Evolutionary conservation across 2,329 filamentous ascomycete genomes (phyloP), one percentile per base, ranked within the genome.

Genomic region (Botrytis squamosa): DNA sequence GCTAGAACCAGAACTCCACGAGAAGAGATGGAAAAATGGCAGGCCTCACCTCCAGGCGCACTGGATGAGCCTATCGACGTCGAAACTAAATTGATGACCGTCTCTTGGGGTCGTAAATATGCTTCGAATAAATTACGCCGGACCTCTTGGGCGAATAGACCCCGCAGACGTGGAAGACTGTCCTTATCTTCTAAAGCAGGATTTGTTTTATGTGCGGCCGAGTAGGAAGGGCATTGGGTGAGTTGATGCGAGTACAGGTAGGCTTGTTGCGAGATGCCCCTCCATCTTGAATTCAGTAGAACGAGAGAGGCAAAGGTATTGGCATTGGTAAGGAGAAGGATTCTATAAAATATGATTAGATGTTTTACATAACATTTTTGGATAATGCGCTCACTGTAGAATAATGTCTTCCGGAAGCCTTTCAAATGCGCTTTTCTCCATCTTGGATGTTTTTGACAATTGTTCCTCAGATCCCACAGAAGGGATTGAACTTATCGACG

Each of bases 61-160:
- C 93, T 93, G 1, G 92, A 94, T 0, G 93, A 95, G 80, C 92
- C 95, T 77, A 93, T 93, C 9, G 92, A 94, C 68, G 91, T 93
- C 55, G 93, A 96, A 20, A 97, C 90, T 70, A 97, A 85, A 80
- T 92, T 95, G 79, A 97, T 88, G 63, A 93, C 85, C 9, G 91
- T 95, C 79, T 88, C 86, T 74, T 83, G 87, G 6, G 93, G 93
- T 29, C 91, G 88, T 70, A 94, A 81, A 80, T 93, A 95, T 52
- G 91, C 89, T 77, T 93, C 90, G 81, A 95, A 95, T 67, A 94
- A 85, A 82, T 93, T 93, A 73, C 92, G 88, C 82, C 93, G 93
- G 77, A 92, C 88, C 80, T 95, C 90, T 68, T 86, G 86, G 14
- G 89, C 86, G 79, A 96, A 95, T 40, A 88, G 84, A 33, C 85